These are phyloP conservation scores for Fonsecaea nubica DNA, from an alignment of 2,329 filamentous ascomycete species.

Conservation along the genomic window DNA sequence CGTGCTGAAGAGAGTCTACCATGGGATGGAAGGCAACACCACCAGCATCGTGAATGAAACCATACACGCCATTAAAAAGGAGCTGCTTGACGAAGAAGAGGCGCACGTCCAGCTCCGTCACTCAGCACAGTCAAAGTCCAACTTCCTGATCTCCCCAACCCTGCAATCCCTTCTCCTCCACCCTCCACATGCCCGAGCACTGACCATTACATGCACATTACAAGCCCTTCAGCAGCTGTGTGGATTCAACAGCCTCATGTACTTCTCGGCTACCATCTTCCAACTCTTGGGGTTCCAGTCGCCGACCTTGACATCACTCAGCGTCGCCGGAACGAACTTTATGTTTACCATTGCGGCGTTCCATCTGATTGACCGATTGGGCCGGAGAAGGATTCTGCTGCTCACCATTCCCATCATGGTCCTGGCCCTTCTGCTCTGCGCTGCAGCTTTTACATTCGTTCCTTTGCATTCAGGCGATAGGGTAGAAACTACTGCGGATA, in stretches of 20 bases:
- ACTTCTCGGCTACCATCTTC: conserved; percentile 85
- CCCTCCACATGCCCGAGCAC: conserved; percentile 61
- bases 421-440: conserved; percentile 71
- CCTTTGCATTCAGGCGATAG: conserved; percentile 39
- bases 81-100: conserved; percentile 73
- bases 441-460: conserved; percentile 73
- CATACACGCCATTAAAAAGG: conserved; percentile 72
- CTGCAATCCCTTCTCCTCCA: conserved; percentile 48
- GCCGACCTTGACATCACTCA: conserved; percentile 79
- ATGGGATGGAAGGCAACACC: conserved; percentile 47
- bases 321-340: conserved; percentile 83
- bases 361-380: conserved; percentile 77
- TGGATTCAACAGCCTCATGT: conserved; percentile 92
- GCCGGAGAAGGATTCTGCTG: conserved; percentile 79
- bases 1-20: conserved; percentile 71
- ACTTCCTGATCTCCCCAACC: conserved; percentile 36
- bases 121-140: conserved; percentile 14
- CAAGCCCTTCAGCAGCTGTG: conserved; percentile 89
- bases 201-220: conserved; percentile 83
- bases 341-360: conserved; percentile 78
- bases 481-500: conserved; percentile 2
- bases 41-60: conserved; percentile 63
- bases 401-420: conserved; percentile 86
- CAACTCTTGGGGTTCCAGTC: conserved; percentile 76
- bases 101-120: conserved; percentile 39